A percentile compares a stretch with the other conserved stretches of the same genome.
Conservation (phyloP, 2,329 filamentous ascomycete species). For the Fusarium lyarnte region DNA sequence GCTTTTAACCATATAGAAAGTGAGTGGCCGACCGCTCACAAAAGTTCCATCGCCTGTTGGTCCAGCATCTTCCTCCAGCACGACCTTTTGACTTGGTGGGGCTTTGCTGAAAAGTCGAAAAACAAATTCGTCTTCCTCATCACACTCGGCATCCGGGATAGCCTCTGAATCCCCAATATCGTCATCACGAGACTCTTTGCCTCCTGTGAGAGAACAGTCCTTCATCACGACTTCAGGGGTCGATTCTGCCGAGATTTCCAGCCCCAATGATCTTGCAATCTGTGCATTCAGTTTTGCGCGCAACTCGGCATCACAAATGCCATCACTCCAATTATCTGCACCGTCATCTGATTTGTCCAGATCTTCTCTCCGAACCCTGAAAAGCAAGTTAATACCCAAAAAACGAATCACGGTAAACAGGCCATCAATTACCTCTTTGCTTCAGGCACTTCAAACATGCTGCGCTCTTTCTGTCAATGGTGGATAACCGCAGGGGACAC, state of each 20-base stretch:
- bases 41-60: constrained; percentile 51
- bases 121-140: constrained; percentile 56
- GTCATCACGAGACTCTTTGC: constrained; percentile 16
- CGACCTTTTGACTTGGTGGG: constrained; percentile 58
- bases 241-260: constrained; percentile 44
- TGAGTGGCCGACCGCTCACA: constrained; percentile 51
- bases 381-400: constrained; percentile 5
- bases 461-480: neutral
- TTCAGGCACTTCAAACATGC: constrained; percentile 46
- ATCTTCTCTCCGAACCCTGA: constrained; percentile 65
- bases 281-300: constrained; percentile 58
- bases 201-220: neutral
- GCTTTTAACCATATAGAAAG: constrained; percentile 59
- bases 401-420: neutral
- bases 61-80: constrained; percentile 58
- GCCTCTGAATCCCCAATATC: constrained; percentile 6
- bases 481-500: neutral
- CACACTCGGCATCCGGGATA: constrained; percentile 26
- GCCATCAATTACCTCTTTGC: constrained; percentile 46
- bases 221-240: neutral
- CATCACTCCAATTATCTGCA: constrained; percentile 39
- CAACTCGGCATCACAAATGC: constrained; percentile 50
- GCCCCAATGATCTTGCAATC: constrained; percentile 57
- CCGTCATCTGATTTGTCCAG: constrained; percentile 53
- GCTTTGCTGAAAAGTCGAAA: constrained; percentile 67